Base-by-base conservation (phyloP, 2,329 filamentous ascomycete species). In the Botrytis elliptica region DNA sequence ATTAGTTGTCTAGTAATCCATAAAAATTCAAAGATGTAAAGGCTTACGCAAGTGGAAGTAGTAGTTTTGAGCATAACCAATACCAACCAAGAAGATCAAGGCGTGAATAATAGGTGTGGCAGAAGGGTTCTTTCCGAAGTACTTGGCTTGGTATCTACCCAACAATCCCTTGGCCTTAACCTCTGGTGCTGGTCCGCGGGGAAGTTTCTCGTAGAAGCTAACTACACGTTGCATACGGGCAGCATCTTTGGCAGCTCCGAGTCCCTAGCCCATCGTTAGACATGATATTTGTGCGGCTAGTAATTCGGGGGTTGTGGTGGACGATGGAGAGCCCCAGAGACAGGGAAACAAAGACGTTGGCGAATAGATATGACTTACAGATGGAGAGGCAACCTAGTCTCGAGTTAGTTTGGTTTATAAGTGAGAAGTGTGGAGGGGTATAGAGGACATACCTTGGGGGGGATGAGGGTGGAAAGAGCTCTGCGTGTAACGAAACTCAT, bases 31-130 rank as follows among this genome's bases (percentile, higher is more conserved):
- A 60, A 5, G 38, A 9, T 49, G 40, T 63, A 46, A 40, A 73
- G 72, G 90, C 93, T 85, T 91, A 99, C 96, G 94, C 82, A 99
- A 89, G 87, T 99, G 97, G 93, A 97, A 98, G 90, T 99, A 98
- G 91, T 99, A 99, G 88, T 97, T 95, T 87, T 98, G 94, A 81
- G 92, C 93, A 85, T 99, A 99, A 81, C 96, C 95, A 79, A 98
- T 83, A 78, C 90, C 85, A 78, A 97, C 86, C 76, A 99, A 86
- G 82, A 90, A 87, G 79, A 88, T 91, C 81, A 99, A 92, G 80
- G 90, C 88, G 85, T 99, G 96, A 81, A 97, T 88, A 82, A 99
- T 89, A 77, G 96, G 96, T 87, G 91, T 92, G 81, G 86, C 92
- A 76, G 93, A 93, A 77, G 93, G 85, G 84, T 98, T 98, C 88